Base-by-base conservation (phyloP, 169 alveolate genomes). In the Amoebophrya sp. region DNA sequence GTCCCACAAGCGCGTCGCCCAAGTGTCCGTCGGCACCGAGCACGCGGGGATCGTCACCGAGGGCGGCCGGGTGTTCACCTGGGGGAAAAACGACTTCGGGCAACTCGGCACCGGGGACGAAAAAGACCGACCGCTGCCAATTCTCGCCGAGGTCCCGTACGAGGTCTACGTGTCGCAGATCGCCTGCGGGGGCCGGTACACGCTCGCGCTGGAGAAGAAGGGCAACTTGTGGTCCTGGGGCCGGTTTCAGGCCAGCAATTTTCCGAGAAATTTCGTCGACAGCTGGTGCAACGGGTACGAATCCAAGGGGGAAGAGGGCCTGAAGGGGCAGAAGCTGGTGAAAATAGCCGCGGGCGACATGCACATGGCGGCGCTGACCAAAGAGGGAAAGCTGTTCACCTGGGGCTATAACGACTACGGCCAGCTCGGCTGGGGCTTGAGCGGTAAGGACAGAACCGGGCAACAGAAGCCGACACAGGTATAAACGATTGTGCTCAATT, bases 361-460 rank as follows among this genome's bases (percentile, higher is more conserved):
- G 77, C 91, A 89, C 91, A 89, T 93, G 40, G 89, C 93, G 54
- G 96, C 95, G 12, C 90, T 94, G 38, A 92, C 93, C 66, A 40
- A 91, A 23, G 55, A 91, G 35, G 96, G 96, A 0, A 77, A 91
- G 35, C 93, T 93, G 18, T 94, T 83, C 53, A 39, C 94, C n/a
- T 94, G 96, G 96, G 96, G 96, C 33, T 92, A 93, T 91, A 94
- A 94, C 89, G 96, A 94, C 55, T 40, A 32, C 90, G 95, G 95
- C 40, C 93, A 94, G 92, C 94, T 94, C 23, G 91, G 91, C 3
- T 89, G 91, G 91, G 91, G 91, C 35, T 53, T 89, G n/a, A 40
- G 41, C 77, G 91, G 91, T 0, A 32, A 35, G 23, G 91, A 89
- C 38, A 39, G 40, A 0, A 54, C 41, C n/a, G 91, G 91, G 55